A percentile compares a stretch with the other conserved stretches of the same genome.
Evolutionary conservation across 2,329 filamentous ascomycete genomes (phyloP).

Genomic region (Venturiaceae sp.): DNA sequence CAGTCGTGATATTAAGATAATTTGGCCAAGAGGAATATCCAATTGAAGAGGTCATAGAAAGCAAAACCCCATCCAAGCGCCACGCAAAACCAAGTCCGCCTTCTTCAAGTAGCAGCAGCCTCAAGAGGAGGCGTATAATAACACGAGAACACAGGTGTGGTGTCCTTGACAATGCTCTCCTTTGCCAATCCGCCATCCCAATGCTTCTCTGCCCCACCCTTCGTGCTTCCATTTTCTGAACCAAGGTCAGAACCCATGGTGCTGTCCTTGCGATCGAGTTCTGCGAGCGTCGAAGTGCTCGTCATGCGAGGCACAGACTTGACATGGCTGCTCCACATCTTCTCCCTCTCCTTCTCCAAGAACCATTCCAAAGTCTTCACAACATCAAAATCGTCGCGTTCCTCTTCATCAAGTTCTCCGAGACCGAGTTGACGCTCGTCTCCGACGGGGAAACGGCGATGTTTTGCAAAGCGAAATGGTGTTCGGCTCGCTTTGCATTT

Average conservation of each 20-base stretch:
- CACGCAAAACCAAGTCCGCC: too few relatives aligned
- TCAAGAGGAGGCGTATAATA: neutral
- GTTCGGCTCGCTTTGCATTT: conserved; percentile 28
- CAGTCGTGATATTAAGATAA: too few relatives aligned
- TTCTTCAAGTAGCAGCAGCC: neutral
- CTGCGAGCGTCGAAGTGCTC: neutral
- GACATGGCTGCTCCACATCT: neutral
- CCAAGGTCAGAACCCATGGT: neutral
- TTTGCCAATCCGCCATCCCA: neutral
- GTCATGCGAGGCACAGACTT: neutral
- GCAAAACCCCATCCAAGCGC: too few relatives aligned
- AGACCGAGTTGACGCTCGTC: neutral
- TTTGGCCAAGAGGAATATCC: too few relatives aligned
- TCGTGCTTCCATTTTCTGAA: neutral
- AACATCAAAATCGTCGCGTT: conserved; percentile 1
- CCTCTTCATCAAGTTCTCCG: conserved; percentile 37
- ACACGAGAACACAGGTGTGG: neutral
- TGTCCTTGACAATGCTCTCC: neutral
- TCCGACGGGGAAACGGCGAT: conserved; percentile 18
- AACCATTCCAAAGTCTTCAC: conserved; percentile 1
- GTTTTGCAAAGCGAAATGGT: conserved; percentile 29
- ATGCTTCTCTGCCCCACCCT: neutral
- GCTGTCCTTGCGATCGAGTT: neutral
- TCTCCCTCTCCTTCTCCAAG: conserved; percentile 1
- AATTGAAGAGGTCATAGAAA: too few relatives aligned